phyloP scores from a whole-genome alignment of 306 rosid genomes.

The Prunus fruticosa region DNA sequence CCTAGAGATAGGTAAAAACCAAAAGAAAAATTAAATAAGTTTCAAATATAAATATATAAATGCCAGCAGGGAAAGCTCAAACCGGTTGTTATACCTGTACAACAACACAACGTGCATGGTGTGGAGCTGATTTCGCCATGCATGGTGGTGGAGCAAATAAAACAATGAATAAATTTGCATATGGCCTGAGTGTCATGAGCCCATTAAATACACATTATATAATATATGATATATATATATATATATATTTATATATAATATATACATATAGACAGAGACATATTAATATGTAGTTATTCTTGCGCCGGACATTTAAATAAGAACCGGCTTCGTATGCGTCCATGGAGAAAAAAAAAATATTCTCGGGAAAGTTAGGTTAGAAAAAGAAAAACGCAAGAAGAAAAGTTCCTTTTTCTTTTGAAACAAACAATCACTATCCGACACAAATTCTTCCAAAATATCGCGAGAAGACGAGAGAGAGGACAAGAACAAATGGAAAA shows the following conservation, averaged over 20 bases:
- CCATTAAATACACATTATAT: too few relatives aligned
- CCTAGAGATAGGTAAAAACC: neutral
- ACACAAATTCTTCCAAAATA: constrained; percentile 11
- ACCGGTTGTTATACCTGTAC: neutral
- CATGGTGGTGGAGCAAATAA: constrained; percentile 26
- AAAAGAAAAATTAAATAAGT: neutral
- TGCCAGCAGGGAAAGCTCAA: constrained; percentile 3
- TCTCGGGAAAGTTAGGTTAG: constrained; percentile 11
- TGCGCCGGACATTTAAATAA: constrained; percentile 22
- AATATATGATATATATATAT: neutral
- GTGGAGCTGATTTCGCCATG: constrained; percentile 21
- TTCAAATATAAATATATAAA: neutral
- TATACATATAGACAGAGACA: neutral
- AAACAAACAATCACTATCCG: neutral
- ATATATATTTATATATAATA: neutral
- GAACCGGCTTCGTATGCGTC: constrained; percentile 16
- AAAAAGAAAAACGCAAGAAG: neutral
- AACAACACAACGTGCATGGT: constrained; percentile 20
- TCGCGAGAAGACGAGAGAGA: constrained; percentile 20
- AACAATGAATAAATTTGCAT: neutral
- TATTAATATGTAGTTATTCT: constrained; percentile 3
- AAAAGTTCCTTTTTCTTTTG: neutral
- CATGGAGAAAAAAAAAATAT: constrained; percentile 13
- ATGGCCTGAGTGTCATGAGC: too few relatives aligned
- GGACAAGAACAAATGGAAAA: neutral